A percentile compares a stretch with the other conserved stretches of the same genome.
These are phyloP conservation scores for Botryotinia globosa DNA, from an alignment of 2,329 filamentous ascomycete genomes.

Conservation along the genomic window DNA sequence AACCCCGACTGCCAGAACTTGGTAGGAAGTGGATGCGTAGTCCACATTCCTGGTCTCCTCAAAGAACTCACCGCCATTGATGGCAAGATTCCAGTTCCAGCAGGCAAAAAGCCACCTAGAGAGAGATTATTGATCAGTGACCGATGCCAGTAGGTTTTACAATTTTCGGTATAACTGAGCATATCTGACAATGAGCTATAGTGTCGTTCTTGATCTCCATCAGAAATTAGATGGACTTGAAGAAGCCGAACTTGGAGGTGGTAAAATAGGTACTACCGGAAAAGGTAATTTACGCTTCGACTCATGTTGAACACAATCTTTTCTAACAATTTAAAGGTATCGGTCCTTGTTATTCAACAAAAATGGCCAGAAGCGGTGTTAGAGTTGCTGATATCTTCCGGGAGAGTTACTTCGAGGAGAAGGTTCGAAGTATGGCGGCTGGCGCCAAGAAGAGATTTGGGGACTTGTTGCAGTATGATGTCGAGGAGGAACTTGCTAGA, in stretches of 20 bases:
- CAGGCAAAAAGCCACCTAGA: constrained; percentile 40
- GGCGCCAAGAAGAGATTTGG: constrained; percentile 70
- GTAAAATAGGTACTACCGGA: constrained; percentile 46
- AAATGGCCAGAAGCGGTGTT: constrained; percentile 64
- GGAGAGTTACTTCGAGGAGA: constrained; percentile 61
- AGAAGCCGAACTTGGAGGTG: constrained; percentile 49
- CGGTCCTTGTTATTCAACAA: constrained; percentile 57
- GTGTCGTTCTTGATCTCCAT: constrained; percentile 65
- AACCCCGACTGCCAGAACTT: constrained; percentile 70
- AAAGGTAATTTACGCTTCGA: constrained; percentile 33
- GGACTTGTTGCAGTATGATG: constrained; percentile 61
- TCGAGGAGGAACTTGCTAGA: constrained; percentile 64
- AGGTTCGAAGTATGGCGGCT: constrained; percentile 58
- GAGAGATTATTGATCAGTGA: constrained; percentile 63
- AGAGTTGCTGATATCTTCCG: constrained; percentile 66
- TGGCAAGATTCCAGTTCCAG: constrained; percentile 49
- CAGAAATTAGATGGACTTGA: constrained; percentile 67
- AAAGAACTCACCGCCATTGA: constrained; percentile 60
- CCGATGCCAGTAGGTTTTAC: constrained; percentile 24
- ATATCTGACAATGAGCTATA: constrained; percentile 44
- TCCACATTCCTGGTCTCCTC: constrained; percentile 66
- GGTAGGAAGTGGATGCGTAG: constrained; percentile 67
- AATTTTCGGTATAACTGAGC: neutral
- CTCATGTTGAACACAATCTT: neutral
- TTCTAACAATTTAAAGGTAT: constrained; percentile 40